phyloP scores from a whole-genome alignment of 768 basidiomycete species.

The Russula sp. region DNA sequence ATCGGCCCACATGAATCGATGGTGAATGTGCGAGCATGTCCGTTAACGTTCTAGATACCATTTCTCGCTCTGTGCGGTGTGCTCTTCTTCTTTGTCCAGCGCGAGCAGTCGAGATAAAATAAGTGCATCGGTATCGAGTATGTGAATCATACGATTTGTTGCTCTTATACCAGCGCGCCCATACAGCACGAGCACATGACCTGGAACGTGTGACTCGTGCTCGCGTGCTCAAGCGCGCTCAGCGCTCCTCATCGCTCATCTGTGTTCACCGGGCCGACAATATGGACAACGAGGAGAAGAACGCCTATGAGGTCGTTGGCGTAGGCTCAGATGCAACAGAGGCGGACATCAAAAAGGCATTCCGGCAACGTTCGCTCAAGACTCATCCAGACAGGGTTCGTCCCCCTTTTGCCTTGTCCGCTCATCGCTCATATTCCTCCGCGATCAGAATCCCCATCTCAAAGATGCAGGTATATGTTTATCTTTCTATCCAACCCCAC shows the following conservation, averaged over 20 bases:
- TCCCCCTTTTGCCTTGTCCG: background rate
- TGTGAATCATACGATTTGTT: no score
- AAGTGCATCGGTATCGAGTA: no score
- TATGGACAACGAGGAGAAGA: conserved; percentile 40
- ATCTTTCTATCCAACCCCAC: background rate
- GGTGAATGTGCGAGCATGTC: background rate
- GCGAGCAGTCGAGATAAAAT: no score
- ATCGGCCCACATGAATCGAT: background rate
- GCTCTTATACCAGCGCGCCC: no score
- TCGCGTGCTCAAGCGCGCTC: no score
- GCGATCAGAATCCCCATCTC: conserved; percentile 63
- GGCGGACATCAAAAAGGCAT: conserved; percentile 71
- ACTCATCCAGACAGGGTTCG: conserved; percentile 78
- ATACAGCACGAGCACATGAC: no score
- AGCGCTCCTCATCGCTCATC: no score
- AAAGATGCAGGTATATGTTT: conserved; percentile 57
- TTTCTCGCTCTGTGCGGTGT: no score
- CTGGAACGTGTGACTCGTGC: no score
- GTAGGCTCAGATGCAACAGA: conserved; percentile 61
- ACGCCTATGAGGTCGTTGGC: conserved; percentile 68
- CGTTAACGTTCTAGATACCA: no score
- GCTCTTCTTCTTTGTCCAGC: no score
- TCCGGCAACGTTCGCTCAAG: conserved; percentile 71
- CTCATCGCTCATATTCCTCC: conserved; percentile 7
- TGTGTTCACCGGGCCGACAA: background rate